Evolutionary conservation across 495 filamentous ascomycete species (phyloP).

Genomic region (Tuber umbilicatum): DNA sequence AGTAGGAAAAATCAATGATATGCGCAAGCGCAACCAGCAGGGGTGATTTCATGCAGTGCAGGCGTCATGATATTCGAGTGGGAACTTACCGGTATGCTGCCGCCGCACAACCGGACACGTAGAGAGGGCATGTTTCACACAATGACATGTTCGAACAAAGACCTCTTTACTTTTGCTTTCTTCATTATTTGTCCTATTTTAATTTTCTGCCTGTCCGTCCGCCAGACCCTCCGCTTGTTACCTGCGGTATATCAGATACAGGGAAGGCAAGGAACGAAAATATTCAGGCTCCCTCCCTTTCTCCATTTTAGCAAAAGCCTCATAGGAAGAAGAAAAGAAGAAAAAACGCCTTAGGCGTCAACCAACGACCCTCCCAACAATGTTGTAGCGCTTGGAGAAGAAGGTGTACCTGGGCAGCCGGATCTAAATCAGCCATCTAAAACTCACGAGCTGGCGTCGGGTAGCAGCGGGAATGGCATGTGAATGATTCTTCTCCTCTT

Average conservation of each 20-base stretch:
- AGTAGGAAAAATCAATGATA: not conserved
- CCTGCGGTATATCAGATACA: not conserved
- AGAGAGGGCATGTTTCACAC: not conserved
- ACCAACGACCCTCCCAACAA: constrained; percentile 71
- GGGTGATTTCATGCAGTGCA: not conserved
- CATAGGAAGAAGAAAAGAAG: not conserved
- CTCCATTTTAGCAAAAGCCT: not conserved
- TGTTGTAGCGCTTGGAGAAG: constrained; percentile 92
- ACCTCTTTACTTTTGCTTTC: not conserved
- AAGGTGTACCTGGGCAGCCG: constrained; percentile 57
- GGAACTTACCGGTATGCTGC: not conserved
- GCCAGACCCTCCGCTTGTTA: not conserved
- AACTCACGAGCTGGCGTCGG: not conserved
- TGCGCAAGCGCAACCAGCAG: not conserved
- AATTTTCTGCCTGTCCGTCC: not conserved
- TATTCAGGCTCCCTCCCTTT: not conserved
- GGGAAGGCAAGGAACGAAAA: not conserved
- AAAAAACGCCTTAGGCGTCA: constrained; percentile 41
- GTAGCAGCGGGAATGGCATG: not conserved
- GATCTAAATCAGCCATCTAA: not conserved
- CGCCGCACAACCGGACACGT: not conserved
- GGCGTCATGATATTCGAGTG: not conserved
- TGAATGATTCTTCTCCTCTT: not conserved
- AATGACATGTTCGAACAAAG: not conserved
- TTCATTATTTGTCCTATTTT: not conserved